Base-by-base conservation (phyloP, 805 yeast species). In the Yarrowia porcina region DNA sequence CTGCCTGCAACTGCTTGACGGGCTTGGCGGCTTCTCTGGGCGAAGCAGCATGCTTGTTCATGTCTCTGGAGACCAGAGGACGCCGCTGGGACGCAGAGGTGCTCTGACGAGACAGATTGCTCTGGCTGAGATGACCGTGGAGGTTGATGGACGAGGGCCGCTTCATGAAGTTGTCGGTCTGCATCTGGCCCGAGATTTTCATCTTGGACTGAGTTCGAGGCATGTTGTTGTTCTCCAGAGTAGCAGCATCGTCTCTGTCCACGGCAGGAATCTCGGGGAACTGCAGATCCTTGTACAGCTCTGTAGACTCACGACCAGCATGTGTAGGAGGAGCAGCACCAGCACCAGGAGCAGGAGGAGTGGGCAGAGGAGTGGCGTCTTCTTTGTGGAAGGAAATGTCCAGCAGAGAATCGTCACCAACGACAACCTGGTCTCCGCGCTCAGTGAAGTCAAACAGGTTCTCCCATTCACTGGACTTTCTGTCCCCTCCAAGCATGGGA, bases 171-270 rank as follows among this genome's bases (percentile, higher is more conserved):
- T 67, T 65, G 61, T 66, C 69, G 10, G 67, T 66, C 60, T 67
- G 67, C 57, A 67, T 66, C 42, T 65, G 56, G 13, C 66, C 67
- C 27, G 68, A 57, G 25, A 67, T 67, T 61, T 67, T 68, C 41
- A 66, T 39, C 61, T 56, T 56, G 30, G 61, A 56, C 35, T 27
- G 35, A 12, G 35, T 23, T 39, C 61, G 61, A 10, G 61, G 28
- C 36, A 56, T 18, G 3, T n/a, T n/a, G n/a, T n/a, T n/a, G n/a
- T n/a, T n/a, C n/a, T n/a, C n/a, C n/a, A n/a, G n/a, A n/a, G n/a
- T n/a, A 15, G 21, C 23, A 23, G 62, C 11, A 21, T 44, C 49
- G 15, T 44, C 27, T 17, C 64, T 28, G 30, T 56, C 32, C n/a
- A 27, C 35, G 7, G 36, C 38, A 9, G 64, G 64, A 13, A 63